phyloP scores from a whole-genome alignment of 192 early-diverging fungal genomes.

The Cladochytrium replicatum region DNA sequence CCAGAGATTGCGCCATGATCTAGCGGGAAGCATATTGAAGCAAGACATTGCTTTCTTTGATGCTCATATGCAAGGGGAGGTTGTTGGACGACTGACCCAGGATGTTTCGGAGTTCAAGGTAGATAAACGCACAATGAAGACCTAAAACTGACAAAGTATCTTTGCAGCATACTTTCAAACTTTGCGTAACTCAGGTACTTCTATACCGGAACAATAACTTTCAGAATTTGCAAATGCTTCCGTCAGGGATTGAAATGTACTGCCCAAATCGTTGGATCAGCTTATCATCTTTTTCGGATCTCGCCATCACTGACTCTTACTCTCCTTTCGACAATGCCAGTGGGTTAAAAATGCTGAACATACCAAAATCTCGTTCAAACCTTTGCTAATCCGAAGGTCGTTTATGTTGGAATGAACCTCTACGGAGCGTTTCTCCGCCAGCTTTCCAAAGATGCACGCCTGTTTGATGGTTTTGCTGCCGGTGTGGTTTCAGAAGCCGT shows the following conservation, averaged over 20 bases:
- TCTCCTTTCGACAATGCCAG: slow-evolving; percentile 21
- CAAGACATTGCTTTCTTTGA: slow-evolving; percentile 37
- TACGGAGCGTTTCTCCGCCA: slow-evolving; percentile 23
- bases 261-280: slow-evolving; percentile 26
- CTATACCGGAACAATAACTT: slow-evolving; percentile 4
- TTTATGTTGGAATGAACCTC: slow-evolving; percentile 27
- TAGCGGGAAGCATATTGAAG: slow-evolving; percentile 11
- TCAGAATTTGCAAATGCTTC: background rate
- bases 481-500: slow-evolving; percentile 24
- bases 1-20: slow-evolving; percentile 11
- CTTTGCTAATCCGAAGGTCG: too few relatives aligned
- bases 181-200: slow-evolving; percentile 20
- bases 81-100: slow-evolving; percentile 18
- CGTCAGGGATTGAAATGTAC: slow-evolving; percentile 23
- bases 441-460: slow-evolving; percentile 20
- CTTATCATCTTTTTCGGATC: slow-evolving; percentile 14
- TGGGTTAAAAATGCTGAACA: too few relatives aligned
- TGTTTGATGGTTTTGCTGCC: slow-evolving; percentile 11
- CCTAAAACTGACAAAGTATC: slow-evolving; percentile 1
- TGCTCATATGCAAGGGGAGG: slow-evolving; percentile 15
- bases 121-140: background rate
- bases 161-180: slow-evolving; percentile 22
- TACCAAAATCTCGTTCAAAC: too few relatives aligned
- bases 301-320: slow-evolving; percentile 22
- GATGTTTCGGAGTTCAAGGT: slow-evolving; percentile 29